Percentiles rank a stretch among this genome's conserved stretches.
Conservation (phyloP, 169 alveolate species). For the Babesia sp. region DNA sequence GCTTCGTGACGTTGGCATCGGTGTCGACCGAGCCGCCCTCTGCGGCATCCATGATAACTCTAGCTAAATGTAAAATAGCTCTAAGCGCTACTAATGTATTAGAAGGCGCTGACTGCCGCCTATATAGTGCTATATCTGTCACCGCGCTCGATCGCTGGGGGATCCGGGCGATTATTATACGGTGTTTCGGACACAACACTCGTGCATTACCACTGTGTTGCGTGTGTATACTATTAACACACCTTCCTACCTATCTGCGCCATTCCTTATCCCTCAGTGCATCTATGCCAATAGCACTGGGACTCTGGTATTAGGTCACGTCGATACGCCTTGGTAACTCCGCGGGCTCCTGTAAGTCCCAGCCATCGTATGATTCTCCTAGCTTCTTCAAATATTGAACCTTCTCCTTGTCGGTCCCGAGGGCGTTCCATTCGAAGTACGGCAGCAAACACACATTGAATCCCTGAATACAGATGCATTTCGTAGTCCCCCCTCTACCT, state of each 20-base stretch:
- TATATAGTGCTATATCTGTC: too few relatives aligned
- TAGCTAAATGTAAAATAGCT: too few relatives aligned
- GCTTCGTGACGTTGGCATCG: neutral
- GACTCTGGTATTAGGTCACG: too few relatives aligned
- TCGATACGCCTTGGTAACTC: too few relatives aligned
- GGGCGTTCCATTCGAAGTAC: slow-evolving; percentile 63
- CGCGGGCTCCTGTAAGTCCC: too few relatives aligned
- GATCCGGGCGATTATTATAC: neutral
- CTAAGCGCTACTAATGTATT: too few relatives aligned
- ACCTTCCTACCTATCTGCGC: neutral
- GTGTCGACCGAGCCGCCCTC: neutral
- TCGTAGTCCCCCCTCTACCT: neutral
- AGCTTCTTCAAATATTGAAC: slow-evolving; percentile 31
- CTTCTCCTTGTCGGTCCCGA: slow-evolving; percentile 53
- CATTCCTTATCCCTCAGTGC: neutral
- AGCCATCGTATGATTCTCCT: slow-evolving; percentile 44
- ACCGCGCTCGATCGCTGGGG: neutral
- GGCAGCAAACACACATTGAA: slow-evolving; percentile 44
- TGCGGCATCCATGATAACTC: neutral
- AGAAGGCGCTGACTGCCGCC: too few relatives aligned
- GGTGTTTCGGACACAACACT: neutral
- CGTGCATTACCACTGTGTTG: neutral
- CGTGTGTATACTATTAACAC: neutral
- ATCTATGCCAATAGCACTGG: neutral
- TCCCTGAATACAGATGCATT: slow-evolving; percentile 20